These are phyloP conservation scores for Phytopythium kandeliae DNA, from an alignment of 352 stramenopile species.

Conservation along the genomic window DNA sequence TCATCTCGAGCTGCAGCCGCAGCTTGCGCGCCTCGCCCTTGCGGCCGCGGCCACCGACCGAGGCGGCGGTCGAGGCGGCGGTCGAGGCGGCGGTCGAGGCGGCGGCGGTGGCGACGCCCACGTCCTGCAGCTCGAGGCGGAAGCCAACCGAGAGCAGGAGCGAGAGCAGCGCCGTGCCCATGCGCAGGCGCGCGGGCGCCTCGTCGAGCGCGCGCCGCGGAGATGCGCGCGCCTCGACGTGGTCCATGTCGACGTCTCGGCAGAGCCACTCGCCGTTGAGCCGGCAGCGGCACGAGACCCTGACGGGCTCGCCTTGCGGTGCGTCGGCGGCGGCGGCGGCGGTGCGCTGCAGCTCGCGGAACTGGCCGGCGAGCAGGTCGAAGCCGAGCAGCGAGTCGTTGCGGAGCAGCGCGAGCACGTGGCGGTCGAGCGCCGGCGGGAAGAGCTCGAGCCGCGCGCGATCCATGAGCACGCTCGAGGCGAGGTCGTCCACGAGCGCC, in stretches of 20 bases:
- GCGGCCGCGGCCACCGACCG: too few species aligned
- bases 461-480: slow-evolving; percentile 7
- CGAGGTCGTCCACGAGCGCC: slow-evolving; percentile 7
- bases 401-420: slow-evolving; percentile 6
- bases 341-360: slow-evolving; percentile 7
- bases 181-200: background rate
- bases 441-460: slow-evolving; percentile 1
- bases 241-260: slow-evolving; percentile 7
- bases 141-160: slow-evolving; percentile 3
- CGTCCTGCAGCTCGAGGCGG: background rate
- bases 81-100: too few species aligned
- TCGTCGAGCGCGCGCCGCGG: background rate
- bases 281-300: background rate
- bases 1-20: background rate
- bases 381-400: slow-evolving; percentile 7
- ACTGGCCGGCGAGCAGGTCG: slow-evolving; percentile 3
- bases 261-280: slow-evolving; percentile 13
- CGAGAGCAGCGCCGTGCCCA: background rate
- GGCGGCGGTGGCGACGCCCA: too few species aligned
- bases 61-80: too few species aligned
- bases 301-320: background rate
- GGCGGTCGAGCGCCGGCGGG: background rate
- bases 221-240: background rate
- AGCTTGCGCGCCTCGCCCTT: too few species aligned
- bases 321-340: too few species aligned